Conservation (phyloP, 495 filamentous ascomycete genomes). For the Penicillium cataractarum region DNA sequence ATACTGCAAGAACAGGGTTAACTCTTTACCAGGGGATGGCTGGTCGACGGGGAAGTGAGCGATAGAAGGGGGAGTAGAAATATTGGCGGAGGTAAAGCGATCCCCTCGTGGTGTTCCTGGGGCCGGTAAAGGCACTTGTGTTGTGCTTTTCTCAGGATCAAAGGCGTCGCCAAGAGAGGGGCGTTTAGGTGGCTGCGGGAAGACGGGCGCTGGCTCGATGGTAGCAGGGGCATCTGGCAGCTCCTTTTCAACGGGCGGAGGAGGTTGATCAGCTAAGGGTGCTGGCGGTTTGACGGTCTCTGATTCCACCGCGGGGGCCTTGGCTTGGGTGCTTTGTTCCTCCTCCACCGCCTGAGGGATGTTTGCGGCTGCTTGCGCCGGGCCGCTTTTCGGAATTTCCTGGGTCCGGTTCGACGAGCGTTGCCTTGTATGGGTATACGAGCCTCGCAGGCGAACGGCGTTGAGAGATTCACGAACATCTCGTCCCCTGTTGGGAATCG, state of each 20-base stretch:
- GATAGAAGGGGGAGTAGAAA: slow-evolving; percentile 45
- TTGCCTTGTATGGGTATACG: slow-evolving; percentile 66
- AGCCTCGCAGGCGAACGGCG: slow-evolving; percentile 81
- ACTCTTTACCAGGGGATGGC: slow-evolving; percentile 79
- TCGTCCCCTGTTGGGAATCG: slow-evolving; percentile 84
- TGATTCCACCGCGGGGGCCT: slow-evolving; percentile 37
- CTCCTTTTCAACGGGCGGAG: slow-evolving; percentile 40
- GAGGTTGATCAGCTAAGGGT: slow-evolving; percentile 64
- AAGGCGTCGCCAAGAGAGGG: slow-evolving; percentile 43
- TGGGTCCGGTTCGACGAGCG: slow-evolving; percentile 54
- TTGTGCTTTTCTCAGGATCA: slow-evolving; percentile 56
- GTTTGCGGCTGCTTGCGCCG: slow-evolving; percentile 51
- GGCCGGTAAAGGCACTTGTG: slow-evolving; percentile 27
- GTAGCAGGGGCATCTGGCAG: slow-evolving; percentile 26
- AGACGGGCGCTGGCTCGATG: slow-evolving; percentile 25
- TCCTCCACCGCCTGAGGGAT: slow-evolving; percentile 68
- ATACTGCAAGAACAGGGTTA: slow-evolving; percentile 96
- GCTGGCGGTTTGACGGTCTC: slow-evolving; percentile 48
- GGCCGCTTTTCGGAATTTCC: slow-evolving; percentile 60
- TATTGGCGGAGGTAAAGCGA: slow-evolving; percentile 28
- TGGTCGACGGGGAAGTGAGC: slow-evolving; percentile 67
- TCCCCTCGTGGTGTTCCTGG: slow-evolving; percentile 43
- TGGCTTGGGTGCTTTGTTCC: slow-evolving; percentile 36
- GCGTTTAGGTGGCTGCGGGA: slow-evolving; percentile 42
- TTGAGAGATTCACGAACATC: slow-evolving; percentile 91